Percentiles rank a stretch among this genome's conserved stretches.
phyloP scores from a whole-genome alignment of 495 filamentous ascomycete genomes.

The Daldinia decipiens region DNA sequence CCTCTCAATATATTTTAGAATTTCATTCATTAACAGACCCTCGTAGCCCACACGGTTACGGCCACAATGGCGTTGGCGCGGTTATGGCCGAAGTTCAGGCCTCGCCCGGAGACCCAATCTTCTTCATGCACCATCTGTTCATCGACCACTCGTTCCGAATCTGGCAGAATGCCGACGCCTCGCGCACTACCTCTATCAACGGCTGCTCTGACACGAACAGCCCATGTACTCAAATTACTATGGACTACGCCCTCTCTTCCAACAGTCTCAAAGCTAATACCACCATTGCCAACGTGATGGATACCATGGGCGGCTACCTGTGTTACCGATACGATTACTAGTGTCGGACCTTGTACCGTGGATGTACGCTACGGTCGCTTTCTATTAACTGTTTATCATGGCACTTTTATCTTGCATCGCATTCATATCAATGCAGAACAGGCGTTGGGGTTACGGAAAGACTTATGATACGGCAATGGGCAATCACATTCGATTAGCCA shows the following conservation, averaged over 20 bases:
- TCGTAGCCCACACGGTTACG: conserved; percentile 43
- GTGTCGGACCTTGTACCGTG: neutral
- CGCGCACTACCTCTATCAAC: conserved; percentile 46
- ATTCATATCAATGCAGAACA: conserved; percentile 12
- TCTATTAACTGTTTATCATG: neutral
- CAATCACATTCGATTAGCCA: conserved; percentile 5
- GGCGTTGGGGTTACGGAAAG: conserved; percentile 11
- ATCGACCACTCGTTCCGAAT: conserved; percentile 53
- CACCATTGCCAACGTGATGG: conserved; percentile 51
- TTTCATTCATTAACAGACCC: conserved; percentile 19
- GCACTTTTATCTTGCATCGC: neutral
- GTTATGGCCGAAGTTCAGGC: conserved; percentile 51
- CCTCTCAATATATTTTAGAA: neutral
- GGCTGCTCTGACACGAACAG: conserved; percentile 51
- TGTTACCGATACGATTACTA: conserved; percentile 58
- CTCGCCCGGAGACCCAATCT: conserved; percentile 55
- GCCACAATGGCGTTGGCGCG: conserved; percentile 50
- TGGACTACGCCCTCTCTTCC: conserved; percentile 47
- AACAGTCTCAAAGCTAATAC: conserved; percentile 48
- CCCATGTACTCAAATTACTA: conserved; percentile 47
- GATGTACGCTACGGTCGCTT: conserved; percentile 1
- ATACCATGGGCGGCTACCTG: conserved; percentile 49
- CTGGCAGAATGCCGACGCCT: conserved; percentile 54
- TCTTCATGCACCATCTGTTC: conserved; percentile 57
- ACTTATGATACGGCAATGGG: neutral